A percentile compares a stretch with the other conserved stretches of the same genome.
phyloP scores from a whole-genome alignment of 2,329 filamentous ascomycete species.

The Botrytis elliptica region DNA sequence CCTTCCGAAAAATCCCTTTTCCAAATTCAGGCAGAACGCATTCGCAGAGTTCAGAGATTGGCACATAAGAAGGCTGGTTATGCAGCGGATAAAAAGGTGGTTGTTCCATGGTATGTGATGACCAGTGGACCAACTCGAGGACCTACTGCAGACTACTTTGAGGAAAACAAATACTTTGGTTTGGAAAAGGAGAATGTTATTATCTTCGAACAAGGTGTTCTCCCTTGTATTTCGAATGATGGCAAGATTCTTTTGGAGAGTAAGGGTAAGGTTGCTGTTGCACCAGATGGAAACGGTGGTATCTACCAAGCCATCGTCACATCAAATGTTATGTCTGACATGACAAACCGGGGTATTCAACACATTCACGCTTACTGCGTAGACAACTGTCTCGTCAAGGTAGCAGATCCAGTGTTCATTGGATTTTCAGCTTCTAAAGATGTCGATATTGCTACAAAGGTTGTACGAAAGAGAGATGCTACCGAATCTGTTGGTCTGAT shows the following conservation, averaged over 20 bases:
- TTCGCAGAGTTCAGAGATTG: conserved; percentile 79
- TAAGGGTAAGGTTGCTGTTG: conserved; percentile 88
- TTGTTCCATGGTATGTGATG: conserved; percentile 99
- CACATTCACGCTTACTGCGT: conserved; percentile 98
- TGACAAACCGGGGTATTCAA: conserved; percentile 84
- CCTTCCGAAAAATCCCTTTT: conserved; percentile 93
- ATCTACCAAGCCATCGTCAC: conserved; percentile 89
- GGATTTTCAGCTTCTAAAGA: conserved; percentile 85
- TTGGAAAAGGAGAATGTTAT: conserved; percentile 79
- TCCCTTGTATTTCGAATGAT: conserved; percentile 96
- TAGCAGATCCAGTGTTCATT: conserved; percentile 95
- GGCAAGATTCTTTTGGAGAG: conserved; percentile 93
- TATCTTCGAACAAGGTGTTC: conserved; percentile 94
- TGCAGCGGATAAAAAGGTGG: conserved; percentile 52
- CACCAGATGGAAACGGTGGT: conserved; percentile 95
- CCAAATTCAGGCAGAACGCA: conserved; percentile 95
- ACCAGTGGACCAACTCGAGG: conserved; percentile 91
- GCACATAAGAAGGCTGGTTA: conserved; percentile 68
- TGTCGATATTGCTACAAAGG: conserved; percentile 97
- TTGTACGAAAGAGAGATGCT: conserved; percentile 96
- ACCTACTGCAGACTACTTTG: conserved; percentile 91
- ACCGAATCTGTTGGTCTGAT: conserved; percentile 96
- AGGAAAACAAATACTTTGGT: conserved; percentile 87
- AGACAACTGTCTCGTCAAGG: conserved; percentile 98
- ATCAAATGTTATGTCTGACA: conserved; percentile 79